These are phyloP conservation scores for Miscanthus lutarioriparius DNA, from an alignment of 176 grass and related monocot species.

Conservation along the genomic window DNA sequence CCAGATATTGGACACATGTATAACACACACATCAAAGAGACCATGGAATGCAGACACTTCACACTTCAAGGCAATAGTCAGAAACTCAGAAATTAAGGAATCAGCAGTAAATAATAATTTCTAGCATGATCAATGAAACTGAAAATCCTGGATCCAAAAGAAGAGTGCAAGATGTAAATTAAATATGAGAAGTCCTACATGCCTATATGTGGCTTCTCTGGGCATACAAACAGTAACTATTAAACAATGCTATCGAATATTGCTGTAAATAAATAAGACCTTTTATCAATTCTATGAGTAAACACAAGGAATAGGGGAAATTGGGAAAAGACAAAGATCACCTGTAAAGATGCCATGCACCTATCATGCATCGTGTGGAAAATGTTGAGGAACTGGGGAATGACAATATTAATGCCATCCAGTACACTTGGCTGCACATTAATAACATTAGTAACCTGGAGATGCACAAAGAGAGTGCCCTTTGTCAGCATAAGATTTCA, in stretches of 20 bases:
- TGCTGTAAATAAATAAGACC: neutral
- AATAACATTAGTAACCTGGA: conserved; percentile 87
- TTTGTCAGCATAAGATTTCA: conserved; percentile 30
- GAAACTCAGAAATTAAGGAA: conserved; percentile 27
- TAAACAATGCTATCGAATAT: conserved; percentile 28
- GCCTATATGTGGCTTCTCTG: conserved; percentile 9
- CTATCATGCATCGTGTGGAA: conserved; percentile 86
- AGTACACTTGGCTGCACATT: conserved; percentile 64
- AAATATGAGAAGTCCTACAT: neutral
- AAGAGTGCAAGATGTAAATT: neutral
- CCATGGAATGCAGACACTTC: neutral
- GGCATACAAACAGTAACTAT: conserved; percentile 23
- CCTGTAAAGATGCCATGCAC: conserved; percentile 89
- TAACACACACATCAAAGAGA: conserved; percentile 1
- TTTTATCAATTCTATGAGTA: neutral
- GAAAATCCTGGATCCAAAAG: conserved; percentile 3
- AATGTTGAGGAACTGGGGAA: conserved; percentile 77
- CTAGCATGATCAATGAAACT: conserved; percentile 14
- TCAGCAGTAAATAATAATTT: neutral
- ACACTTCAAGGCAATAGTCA: no score
- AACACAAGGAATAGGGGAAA: conserved; percentile 23
- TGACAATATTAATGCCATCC: conserved; percentile 50
- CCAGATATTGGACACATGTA: neutral
- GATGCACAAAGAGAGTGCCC: conserved; percentile 28
- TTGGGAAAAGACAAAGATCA: conserved; percentile 25